Evolutionary conservation across 2,329 filamentous ascomycete species (phyloP), one percentile per base, ranked within the genome.

Genomic region (Claviceps sp.): DNA sequence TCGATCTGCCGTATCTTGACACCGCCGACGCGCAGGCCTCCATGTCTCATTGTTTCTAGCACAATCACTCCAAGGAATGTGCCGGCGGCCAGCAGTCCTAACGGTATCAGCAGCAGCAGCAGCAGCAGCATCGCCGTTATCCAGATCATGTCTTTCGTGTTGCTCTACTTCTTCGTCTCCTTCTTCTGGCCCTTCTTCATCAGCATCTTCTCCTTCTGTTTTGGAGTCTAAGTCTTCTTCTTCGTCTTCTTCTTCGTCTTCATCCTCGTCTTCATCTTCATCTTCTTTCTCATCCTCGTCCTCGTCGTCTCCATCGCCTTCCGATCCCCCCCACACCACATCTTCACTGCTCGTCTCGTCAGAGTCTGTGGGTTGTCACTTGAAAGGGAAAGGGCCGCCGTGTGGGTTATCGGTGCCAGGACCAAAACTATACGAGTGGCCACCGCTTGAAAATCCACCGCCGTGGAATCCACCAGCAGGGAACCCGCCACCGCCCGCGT

Each of bases 361-460:
- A 55, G 63, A 61, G 46, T 64, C 61, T 52, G 67, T 70, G 67
- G 70, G 56, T 71, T 71, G 74, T 76, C 74, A 77, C 63, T 69
- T 70, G 62, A 71, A 77, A 53, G 73, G 64, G 59, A 65, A 69
- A 43, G 67, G 61, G 30, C 70, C 68, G 37, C 66, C 66, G 37
- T 70, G 62, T 54, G 67, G 62, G 37, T 66, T 63, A 41, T 64
- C 63, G 47, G 67, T 67, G 38, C 56, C 64, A 40, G 51, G 54
- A 47, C 67, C 66, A 52, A 84, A 85, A 57, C 75, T 74, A 67
- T 83, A 85, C 30, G 30, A 54, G 76, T 73, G 48, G 74, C 30
- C 51, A 20, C 55, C 57, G 37, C 66, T 64, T 11, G 64, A 66
- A 62, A 72, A 72, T 18, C 77, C 75, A 50, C 77, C 77, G 5